Percentiles rank a stretch among this genome's conserved stretches.
These are phyloP conservation scores for Aspergillus taichungensis DNA, from an alignment of 495 filamentous ascomycete genomes.

Conservation along the genomic window DNA sequence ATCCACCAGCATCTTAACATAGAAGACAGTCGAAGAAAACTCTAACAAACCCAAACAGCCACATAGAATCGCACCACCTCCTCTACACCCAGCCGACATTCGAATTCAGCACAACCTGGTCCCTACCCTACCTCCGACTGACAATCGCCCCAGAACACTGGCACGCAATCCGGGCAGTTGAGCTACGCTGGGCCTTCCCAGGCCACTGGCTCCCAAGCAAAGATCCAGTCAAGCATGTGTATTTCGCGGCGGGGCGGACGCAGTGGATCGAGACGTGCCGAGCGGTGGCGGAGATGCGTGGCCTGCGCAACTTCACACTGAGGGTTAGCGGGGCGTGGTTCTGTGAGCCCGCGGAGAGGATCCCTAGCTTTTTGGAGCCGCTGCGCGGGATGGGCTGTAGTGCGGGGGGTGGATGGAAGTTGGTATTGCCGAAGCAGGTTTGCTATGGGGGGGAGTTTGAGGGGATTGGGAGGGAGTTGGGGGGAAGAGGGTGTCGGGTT, in stretches of 20 bases:
- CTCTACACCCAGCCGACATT: conserved; percentile 34
- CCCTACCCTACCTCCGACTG: conserved; percentile 34
- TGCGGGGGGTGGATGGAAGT: conserved; percentile 20
- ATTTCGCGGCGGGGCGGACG: conserved; percentile 32
- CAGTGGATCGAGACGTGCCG: conserved; percentile 38
- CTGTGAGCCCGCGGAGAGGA: conserved; percentile 33
- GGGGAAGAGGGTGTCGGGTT: conserved; percentile 15
- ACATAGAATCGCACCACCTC: conserved; percentile 29
- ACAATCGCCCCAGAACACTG: conserved; percentile 26
- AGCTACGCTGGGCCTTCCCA: conserved; percentile 39
- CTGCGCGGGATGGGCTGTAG: conserved; percentile 16
- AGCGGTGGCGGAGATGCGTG: conserved; percentile 16
- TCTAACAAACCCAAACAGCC: conserved; percentile 14
- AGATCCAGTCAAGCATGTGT: conserved; percentile 36
- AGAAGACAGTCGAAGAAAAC: background rate
- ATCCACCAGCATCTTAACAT: background rate
- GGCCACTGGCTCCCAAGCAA: conserved; percentile 41
- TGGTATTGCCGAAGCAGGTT: conserved; percentile 28
- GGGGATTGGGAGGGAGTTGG: conserved; percentile 22
- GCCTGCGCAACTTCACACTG: conserved; percentile 28
- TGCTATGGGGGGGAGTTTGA: conserved; percentile 30
- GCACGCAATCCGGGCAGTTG: conserved; percentile 27
- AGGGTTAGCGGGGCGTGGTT: conserved; percentile 33
- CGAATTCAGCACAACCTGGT: conserved; percentile 42
- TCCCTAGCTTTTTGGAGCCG: conserved; percentile 34